Conservation (phyloP, 176 grass and related monocot genomes). For the Oryza meridionalis region DNA sequence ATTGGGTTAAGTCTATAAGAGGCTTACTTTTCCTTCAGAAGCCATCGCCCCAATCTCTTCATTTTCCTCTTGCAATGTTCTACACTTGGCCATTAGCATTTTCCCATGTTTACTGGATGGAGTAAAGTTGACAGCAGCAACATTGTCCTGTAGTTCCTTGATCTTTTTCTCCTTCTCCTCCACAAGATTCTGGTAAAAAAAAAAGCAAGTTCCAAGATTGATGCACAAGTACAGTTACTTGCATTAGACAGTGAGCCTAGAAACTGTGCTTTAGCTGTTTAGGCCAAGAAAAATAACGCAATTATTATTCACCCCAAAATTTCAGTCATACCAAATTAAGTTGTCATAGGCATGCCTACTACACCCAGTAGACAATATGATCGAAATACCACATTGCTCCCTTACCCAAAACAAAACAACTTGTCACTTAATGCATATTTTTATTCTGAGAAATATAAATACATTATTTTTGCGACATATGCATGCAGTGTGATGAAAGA, state of each 20-base stretch:
- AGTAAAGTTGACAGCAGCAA: slow-evolving; percentile 97
- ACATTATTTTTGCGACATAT: background rate
- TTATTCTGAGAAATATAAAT: background rate
- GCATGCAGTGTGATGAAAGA: background rate
- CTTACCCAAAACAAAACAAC: background rate
- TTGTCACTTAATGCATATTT: background rate
- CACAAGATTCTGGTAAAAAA: slow-evolving; percentile 58
- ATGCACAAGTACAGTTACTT: too few species aligned
- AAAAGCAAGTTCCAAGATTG: slow-evolving; percentile 31
- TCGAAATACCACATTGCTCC: background rate
- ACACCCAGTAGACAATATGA: slow-evolving; percentile 6
- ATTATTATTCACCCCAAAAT: slow-evolving; percentile 1
- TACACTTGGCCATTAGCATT: slow-evolving; percentile 94
- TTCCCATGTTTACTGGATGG: slow-evolving; percentile 92
- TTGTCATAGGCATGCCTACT: background rate
- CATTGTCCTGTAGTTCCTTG: slow-evolving; percentile 97
- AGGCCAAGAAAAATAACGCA: background rate
- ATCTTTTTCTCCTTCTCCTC: slow-evolving; percentile 99
- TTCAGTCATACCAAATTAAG: background rate
- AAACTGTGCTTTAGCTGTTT: slow-evolving; percentile 14
- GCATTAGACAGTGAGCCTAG: background rate
- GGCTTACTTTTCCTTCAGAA: slow-evolving; percentile 97
- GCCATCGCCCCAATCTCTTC: slow-evolving; percentile 98
- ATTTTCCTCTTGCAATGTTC: slow-evolving; percentile 97
- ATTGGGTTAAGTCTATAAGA: background rate